Evolutionary conservation across 2,329 filamentous ascomycete species (phyloP), one percentile per base, ranked within the genome.

Genomic region (Verticillium albo-atrum): DNA sequence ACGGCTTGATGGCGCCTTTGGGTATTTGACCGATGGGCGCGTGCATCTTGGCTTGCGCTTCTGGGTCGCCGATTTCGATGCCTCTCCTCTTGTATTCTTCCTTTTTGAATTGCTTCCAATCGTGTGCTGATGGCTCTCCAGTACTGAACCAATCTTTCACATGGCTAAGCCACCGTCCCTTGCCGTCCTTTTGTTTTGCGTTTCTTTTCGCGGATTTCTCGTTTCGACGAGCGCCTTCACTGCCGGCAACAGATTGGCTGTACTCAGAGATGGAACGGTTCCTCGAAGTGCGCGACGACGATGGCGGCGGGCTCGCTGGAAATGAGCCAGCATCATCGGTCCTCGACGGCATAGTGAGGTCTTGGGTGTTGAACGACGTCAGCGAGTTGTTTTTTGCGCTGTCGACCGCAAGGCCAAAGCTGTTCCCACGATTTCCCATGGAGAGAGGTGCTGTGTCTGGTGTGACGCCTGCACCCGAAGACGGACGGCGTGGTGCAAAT

Each of bases 51-150:
- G 70, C 74, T 30, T 72, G 76, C 10, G 77, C 77, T 17, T 68
- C 67, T 4, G 79, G 77, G 54, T 82, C 78, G 26, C 75, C 72
- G 53, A 68, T 68, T 20, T 76, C 68, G 56, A 82, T 68, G 23
- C 78, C 79, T n/a, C 77, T 75, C 50, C 71, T 77, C 54, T 73
- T 71, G 62, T 74, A 82, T 1, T 74, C 70, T 15, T 74, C 72
- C 57, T 71, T 75, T 64, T 76, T 79, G 62, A 81, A 77, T 15
- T 77, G 68, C 63, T 77, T 79, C 63, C 82, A 71, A 1, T 79
- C 81, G 52, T 80, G 77, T 2, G 73, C 72, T 0, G 81, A 82
- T 12, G 81, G 81, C 62, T 84, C 81, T 54, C 76, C 79, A 25
- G 75, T 72, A 2, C 73, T 72, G 7, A 82, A 66, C 81, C 81